These are phyloP conservation scores for Fusarium euwallaceae DNA, from an alignment of 2,329 filamentous ascomycete species.

Conservation along the genomic window DNA sequence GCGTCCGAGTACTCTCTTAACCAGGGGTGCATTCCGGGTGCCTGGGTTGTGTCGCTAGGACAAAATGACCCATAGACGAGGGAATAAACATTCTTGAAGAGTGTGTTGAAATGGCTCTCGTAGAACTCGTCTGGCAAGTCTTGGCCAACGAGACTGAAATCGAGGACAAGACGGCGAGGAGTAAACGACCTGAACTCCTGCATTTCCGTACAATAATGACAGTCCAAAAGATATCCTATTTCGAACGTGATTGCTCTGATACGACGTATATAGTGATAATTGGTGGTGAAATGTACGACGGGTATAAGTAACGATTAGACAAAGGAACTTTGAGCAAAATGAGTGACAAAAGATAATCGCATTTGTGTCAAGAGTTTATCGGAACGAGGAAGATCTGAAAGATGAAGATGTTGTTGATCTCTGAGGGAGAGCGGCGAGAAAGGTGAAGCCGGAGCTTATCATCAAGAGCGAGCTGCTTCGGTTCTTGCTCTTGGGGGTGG, in stretches of 20 bases:
- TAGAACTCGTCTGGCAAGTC: slow-evolving; percentile 40
- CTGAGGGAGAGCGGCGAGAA: slow-evolving; percentile 45
- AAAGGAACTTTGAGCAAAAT: slow-evolving; percentile 27
- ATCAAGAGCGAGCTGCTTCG: slow-evolving; percentile 45
- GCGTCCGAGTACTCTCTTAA: slow-evolving; percentile 30
- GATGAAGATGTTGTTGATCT: slow-evolving; percentile 36
- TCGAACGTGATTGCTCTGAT: neutral
- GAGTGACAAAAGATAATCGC: slow-evolving; percentile 29
- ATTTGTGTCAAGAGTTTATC: slow-evolving; percentile 32
- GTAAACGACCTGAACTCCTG: slow-evolving; percentile 26
- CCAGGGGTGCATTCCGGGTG: slow-evolving; percentile 42
- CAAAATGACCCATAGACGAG: slow-evolving; percentile 41
- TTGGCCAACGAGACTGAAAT: slow-evolving; percentile 25
- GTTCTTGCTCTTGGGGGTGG: slow-evolving; percentile 38
- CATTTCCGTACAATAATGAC: slow-evolving; percentile 27
- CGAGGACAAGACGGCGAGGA: slow-evolving; percentile 33
- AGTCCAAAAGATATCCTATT: neutral
- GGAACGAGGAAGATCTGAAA: slow-evolving; percentile 45
- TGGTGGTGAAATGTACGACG: slow-evolving; percentile 3
- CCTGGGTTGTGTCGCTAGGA: neutral
- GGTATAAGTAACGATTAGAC: slow-evolving; percentile 12
- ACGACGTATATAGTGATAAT: neutral
- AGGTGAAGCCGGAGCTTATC: slow-evolving; percentile 48
- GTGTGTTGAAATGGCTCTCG: slow-evolving; percentile 36
- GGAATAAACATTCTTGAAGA: slow-evolving; percentile 42